Conservation (phyloP, 306 rosid species). For the Trifolium fragiferum region DNA sequence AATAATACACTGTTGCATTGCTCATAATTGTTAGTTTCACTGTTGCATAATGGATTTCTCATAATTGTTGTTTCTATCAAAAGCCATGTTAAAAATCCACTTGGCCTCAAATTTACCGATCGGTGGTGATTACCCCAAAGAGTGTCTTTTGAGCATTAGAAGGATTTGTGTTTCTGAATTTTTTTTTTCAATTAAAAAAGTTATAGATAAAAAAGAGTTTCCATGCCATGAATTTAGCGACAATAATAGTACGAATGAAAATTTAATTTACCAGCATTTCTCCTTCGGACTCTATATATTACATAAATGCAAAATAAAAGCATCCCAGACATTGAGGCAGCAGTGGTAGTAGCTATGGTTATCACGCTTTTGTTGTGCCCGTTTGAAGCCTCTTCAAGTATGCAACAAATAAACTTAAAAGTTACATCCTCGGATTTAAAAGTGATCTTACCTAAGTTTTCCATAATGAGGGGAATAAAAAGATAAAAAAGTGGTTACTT, state of each 20-base stretch:
- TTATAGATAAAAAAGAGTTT: not conserved
- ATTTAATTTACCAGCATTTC: not conserved
- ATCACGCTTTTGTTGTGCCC: not conserved
- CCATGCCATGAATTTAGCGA: not conserved
- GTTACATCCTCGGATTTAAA: not conserved
- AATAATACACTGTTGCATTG: too few species aligned
- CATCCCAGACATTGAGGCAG: constrained; percentile 7
- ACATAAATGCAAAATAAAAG: not conserved
- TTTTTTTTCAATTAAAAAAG: not conserved
- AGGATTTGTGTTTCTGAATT: not conserved
- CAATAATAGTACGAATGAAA: not conserved
- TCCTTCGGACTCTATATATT: not conserved
- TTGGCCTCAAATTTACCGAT: not conserved
- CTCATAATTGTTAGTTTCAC: too few species aligned
- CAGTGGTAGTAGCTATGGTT: constrained; percentile 19
- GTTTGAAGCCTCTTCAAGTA: not conserved
- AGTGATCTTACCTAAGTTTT: not conserved
- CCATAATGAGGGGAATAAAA: not conserved
- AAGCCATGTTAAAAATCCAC: not conserved
- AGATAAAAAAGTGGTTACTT: not conserved
- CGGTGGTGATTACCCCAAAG: not conserved
- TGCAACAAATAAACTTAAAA: not conserved
- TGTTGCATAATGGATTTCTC: too few species aligned
- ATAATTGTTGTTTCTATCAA: too few species aligned
- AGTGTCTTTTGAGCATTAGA: not conserved